Base-by-base conservation (phyloP, 805 yeast species). In the Saccharomycodes ludwigii region DNA sequence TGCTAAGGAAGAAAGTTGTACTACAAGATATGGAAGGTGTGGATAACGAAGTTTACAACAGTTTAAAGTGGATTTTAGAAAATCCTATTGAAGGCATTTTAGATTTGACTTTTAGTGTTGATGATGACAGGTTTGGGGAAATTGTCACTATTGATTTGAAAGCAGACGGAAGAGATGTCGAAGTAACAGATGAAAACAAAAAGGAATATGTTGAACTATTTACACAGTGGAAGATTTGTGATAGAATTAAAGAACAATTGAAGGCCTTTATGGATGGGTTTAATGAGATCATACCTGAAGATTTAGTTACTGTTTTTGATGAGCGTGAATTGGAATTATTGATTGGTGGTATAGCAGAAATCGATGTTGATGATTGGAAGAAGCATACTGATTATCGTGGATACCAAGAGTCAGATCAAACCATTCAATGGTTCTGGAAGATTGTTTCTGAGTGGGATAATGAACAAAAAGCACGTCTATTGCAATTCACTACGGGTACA, bases 341-440 rank as follows among this genome's bases (percentile, higher is more conserved):
- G 52, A 91, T 91, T 58, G 98, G 98, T 56, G 99, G 99, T 58
- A 76, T 91, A 51, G 91, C 96, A 2, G 98, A 91, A 50, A 88
- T 91, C 48, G 98, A 91, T 58, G 81, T 88, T 36, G 96, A 86
- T 42, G 99, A 91, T 64, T 91, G 99, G 99, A 91, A 85, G 63
- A 86, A 84, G 55, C 96, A 91, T 57, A 91, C 99, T 14, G 99
- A 91, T 58, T 91, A 91, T 62, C 75, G 98, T 63, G 98, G 98
- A 4, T 91, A 88, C 59, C 88, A 85, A 54, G 97, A 91, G 60
- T 74, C 74, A 41, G 98, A 91, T 59, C 94, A 85, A 61, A 95
- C 85, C 31, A 76, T 91, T 44, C 94, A 88, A 63, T 91, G 98
- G 98, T 91, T 91, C 72, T 91, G 98, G 98, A 76, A 74, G 58